Evolutionary conservation across 2,329 filamentous ascomycete genomes (phyloP).

Genomic region (Emmonsiellopsis sp.): DNA sequence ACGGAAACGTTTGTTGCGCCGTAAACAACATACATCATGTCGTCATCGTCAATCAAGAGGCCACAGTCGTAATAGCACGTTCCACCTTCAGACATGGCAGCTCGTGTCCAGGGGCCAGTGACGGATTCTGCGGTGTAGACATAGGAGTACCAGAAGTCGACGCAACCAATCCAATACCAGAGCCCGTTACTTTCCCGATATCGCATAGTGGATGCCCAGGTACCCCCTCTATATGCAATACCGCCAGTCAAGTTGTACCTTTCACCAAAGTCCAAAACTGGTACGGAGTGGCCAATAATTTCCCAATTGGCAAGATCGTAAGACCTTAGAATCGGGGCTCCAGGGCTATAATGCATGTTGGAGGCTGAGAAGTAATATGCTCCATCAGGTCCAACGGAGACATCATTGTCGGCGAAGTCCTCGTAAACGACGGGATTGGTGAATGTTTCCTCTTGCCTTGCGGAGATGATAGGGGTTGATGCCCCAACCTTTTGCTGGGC

Average conservation of each 20-base stretch:
- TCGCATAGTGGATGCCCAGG: conserved; percentile 5
- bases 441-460: background rate
- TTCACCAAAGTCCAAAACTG: background rate
- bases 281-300: conserved; percentile 2
- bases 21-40: background rate
- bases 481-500: background rate
- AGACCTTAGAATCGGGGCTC: conserved; percentile 2
- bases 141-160: conserved; percentile 11
- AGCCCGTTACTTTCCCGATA: conserved; percentile 3
- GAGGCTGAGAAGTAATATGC: conserved; percentile 6
- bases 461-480: background rate
- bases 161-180: conserved; percentile 6
- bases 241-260: background rate
- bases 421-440: conserved; percentile 3
- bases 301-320: conserved; percentile 2
- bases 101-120: conserved; percentile 1
- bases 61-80: conserved; percentile 2
- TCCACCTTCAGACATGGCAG: background rate
- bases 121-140: conserved; percentile 5
- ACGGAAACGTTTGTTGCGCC: background rate
- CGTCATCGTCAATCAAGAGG: conserved; percentile 1
- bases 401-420: conserved; percentile 5
- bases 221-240: background rate
- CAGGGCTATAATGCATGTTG: conserved; percentile 1
- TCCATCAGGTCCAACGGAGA: background rate